Base-by-base conservation (phyloP, 2,329 filamentous ascomycete genomes). In the Samsoniella hepiali region DNA sequence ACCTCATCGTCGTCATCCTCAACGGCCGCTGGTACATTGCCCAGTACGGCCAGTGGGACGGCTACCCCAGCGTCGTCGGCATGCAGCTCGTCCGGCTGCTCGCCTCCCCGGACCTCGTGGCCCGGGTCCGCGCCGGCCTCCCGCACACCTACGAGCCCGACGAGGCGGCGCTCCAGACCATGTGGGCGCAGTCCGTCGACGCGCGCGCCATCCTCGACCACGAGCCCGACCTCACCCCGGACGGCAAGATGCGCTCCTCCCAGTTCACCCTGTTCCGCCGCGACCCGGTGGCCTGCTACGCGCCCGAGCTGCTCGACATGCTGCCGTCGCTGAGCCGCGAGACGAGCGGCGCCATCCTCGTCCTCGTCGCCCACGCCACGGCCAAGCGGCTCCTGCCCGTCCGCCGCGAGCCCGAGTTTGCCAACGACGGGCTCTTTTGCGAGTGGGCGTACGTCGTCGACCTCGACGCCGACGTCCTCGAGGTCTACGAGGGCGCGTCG, bases 391-490 rank as follows among this genome's bases (percentile, higher is more conserved):
- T 13, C 17, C 42, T 63, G 36, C 61, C 61, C 8, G 11, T 63
- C n/a, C 3, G 11, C 5, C 53, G 22, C 17, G 27, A 50, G 53
- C 22, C 36, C 29, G 32, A 50, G 36, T 63, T 63, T 38, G 61
- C 61, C 32, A 63, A 63, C 45, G 54, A 63, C n/a, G 22, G 31
- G 17, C 45, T 63, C 5, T 40, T 32, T 10, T 63, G 61, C 38
- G 61, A 63, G 44, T 63, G 54, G 53, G 44, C 61, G 8, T 63
- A 63, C 54, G 61, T 63, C 9, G 47, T 63, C 13, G 61, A 63
- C 54, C 45, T 63, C 4, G 61, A 63, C 45, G 6, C 15, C 17
- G 53, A 58, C 1, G 44, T 31, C 13, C 45, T 63, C 17, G 61
- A 63, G 36, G 50, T 63, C 27, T 58, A 51, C 42, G 17, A 27